phyloP scores from a whole-genome alignment of 352 stramenopile genomes.

The Globisporangium mamillatum region DNA sequence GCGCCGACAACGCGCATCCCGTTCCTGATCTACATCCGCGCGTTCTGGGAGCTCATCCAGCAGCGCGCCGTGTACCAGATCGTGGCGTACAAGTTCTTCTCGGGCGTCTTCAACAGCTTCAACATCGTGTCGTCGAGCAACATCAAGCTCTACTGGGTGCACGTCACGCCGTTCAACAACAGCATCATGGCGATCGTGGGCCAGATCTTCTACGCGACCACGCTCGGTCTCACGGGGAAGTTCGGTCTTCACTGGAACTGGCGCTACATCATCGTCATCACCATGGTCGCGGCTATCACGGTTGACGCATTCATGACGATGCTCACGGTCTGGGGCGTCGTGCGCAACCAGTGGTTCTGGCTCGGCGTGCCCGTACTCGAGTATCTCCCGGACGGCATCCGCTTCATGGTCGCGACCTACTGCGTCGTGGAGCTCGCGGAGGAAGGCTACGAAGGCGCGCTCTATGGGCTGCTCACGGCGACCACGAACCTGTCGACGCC shows the following conservation, averaged over 20 bases:
- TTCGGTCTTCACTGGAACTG: conserved; percentile 58
- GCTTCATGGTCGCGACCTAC: conserved; percentile 60
- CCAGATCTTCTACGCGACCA: conserved; percentile 46
- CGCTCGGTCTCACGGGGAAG: conserved; percentile 40
- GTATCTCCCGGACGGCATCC: conserved; percentile 44
- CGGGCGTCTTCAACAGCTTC: conserved; percentile 57
- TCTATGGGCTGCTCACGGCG: conserved; percentile 53
- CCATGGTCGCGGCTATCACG: conserved; percentile 33
- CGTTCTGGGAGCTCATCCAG: conserved; percentile 56
- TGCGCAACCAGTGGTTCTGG: conserved; percentile 65
- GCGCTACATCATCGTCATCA: conserved; percentile 42
- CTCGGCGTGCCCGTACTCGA: conserved; percentile 51
- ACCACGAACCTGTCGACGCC: conserved; percentile 46
- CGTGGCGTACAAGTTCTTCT: conserved; percentile 64
- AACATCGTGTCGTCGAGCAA: conserved; percentile 52
- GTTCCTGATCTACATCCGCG: conserved; percentile 30
- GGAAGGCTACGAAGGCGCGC: conserved; percentile 44
- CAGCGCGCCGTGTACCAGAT: conserved; percentile 64
- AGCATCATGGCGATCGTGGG: conserved; percentile 53
- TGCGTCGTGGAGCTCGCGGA: conserved; percentile 59
- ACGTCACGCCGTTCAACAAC: conserved; percentile 55
- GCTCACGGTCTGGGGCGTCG: conserved; percentile 44
- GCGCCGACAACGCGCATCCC: conserved; percentile 10
- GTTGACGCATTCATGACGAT: conserved; percentile 55
- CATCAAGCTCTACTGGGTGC: conserved; percentile 55